phyloP scores from a whole-genome alignment of 306 rosid genomes.

The Malus sieversii region DNA sequence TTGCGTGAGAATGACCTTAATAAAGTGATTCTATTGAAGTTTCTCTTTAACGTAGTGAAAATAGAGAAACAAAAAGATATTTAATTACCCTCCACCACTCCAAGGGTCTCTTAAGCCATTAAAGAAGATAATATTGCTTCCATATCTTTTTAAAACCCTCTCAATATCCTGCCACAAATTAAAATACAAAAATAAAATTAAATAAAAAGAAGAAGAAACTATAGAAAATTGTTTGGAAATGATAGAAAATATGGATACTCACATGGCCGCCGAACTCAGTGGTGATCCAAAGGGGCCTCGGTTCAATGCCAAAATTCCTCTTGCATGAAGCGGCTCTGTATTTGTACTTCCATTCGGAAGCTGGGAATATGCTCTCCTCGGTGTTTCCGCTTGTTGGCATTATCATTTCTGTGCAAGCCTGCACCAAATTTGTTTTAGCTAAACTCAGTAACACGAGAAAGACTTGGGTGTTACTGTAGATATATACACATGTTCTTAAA shows the following conservation, averaged over 20 bases:
- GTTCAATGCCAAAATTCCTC: not conserved
- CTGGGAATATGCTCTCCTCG: constrained; percentile 57
- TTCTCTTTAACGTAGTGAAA: too few relatives aligned
- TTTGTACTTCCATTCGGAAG: constrained; percentile 32
- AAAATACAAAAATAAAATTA: not conserved
- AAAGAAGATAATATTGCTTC: constrained; percentile 82
- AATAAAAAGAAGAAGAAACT: not conserved
- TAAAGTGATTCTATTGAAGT: too few relatives aligned
- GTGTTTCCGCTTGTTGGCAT: constrained; percentile 44
- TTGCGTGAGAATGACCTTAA: too few relatives aligned
- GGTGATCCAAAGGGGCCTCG: constrained; percentile 72
- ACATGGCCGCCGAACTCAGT: constrained; percentile 74
- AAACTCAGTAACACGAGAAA: not conserved
- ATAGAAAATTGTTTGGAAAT: not conserved
- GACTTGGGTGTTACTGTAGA: not conserved
- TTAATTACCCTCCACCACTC: constrained; percentile 90
- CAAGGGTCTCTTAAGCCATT: constrained; percentile 96
- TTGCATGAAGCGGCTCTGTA: constrained; percentile 18
- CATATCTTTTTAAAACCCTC: constrained; percentile 51
- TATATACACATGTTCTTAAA: too few relatives aligned
- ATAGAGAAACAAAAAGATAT: not conserved
- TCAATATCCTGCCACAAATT: constrained; percentile 37
- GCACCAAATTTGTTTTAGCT: not conserved
- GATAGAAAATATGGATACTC: not conserved
- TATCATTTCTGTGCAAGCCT: constrained; percentile 85